These are phyloP conservation scores for Pythium folliculosum DNA, from an alignment of 352 stramenopile genomes.

Conservation along the genomic window DNA sequence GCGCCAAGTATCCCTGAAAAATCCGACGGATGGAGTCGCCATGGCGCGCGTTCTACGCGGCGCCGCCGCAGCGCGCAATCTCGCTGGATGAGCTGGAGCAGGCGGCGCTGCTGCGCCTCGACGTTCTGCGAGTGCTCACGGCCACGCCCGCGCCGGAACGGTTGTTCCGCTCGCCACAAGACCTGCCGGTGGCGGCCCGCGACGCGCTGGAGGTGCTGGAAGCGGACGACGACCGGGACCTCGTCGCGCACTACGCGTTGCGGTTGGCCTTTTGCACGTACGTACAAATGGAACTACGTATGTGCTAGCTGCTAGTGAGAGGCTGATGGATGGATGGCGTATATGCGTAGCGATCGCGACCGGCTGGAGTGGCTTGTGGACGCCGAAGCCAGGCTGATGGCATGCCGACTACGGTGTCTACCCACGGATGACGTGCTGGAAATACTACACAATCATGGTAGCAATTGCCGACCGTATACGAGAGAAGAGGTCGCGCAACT, in stretches of 20 bases:
- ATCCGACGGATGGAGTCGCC: not conserved
- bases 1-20: not conserved
- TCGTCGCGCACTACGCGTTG: conserved; percentile 25
- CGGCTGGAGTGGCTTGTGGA: conserved; percentile 59
- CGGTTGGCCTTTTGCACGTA: conserved; percentile 30
- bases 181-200: conserved; percentile 12
- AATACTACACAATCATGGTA: conserved; percentile 27
- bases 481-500: not conserved
- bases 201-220: conserved; percentile 17
- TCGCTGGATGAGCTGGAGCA: conserved; percentile 94
- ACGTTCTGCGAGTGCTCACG: conserved; percentile 40
- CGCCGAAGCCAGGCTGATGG: conserved; percentile 32
- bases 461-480: not conserved
- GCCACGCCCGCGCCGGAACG: not conserved
- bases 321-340: not conserved
- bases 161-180: conserved; percentile 16
- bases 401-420: not conserved
- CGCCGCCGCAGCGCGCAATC: conserved; percentile 84
- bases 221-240: conserved; percentile 21
- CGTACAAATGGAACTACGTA: not conserved
- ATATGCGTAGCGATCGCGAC: conserved; percentile 33
- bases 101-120: conserved; percentile 70
- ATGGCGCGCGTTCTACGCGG: conserved; percentile 73
- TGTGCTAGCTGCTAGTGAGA: not conserved
- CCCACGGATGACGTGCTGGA: not conserved